phyloP scores from a whole-genome alignment of 345 rosid species.

The Euphorbia lathyris region DNA sequence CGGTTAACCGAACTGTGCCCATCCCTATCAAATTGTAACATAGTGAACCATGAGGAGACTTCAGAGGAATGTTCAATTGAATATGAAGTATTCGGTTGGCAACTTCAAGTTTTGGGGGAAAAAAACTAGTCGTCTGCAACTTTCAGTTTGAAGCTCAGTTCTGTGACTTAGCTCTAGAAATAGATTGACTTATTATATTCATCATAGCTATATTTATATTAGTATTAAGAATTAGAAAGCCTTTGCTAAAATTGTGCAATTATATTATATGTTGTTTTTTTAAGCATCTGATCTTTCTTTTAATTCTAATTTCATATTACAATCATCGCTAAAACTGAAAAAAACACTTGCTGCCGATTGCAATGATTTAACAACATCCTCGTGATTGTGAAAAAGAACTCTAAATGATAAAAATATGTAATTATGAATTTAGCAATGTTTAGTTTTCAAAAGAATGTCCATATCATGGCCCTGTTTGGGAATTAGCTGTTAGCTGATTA shows the following conservation, averaged over 20 bases:
- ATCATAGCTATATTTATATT: neutral
- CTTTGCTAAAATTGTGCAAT: neutral
- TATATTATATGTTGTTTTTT: neutral
- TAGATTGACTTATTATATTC: neutral
- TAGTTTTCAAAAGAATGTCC: too few species aligned
- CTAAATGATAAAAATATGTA: too few species aligned
- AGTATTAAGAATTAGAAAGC: neutral
- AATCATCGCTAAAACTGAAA: too few species aligned
- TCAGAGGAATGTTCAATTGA: neutral
- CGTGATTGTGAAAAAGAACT: too few species aligned
- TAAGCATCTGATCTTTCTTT: neutral
- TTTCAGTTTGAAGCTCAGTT: neutral
- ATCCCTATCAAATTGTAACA: neutral
- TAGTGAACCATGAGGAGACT: constrained; percentile 4
- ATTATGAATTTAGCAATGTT: too few species aligned
- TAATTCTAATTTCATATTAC: too few species aligned
- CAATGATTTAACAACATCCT: too few species aligned
- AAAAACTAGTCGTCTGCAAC: neutral
- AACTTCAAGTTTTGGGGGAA: neutral
- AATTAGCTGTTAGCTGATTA: too few species aligned
- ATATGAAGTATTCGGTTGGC: neutral
- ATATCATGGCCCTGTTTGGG: too few species aligned
- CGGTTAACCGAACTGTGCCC: too few species aligned
- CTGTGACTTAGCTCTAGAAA: neutral
- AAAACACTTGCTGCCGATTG: too few species aligned